Evolutionary conservation across 768 basidiomycete species (phyloP).

Genomic region (Tephrocybe sp.): DNA sequence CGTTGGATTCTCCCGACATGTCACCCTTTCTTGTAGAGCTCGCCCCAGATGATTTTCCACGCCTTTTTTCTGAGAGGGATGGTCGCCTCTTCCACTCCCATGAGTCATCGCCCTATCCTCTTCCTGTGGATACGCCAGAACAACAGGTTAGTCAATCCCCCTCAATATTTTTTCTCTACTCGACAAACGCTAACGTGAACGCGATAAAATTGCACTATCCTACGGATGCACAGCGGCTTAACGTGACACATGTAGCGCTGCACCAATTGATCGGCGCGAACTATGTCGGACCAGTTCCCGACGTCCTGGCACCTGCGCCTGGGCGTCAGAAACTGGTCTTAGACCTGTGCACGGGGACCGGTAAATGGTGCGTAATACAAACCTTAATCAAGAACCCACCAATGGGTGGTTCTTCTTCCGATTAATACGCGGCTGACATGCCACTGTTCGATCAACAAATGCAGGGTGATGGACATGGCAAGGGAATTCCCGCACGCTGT

Average conservation of each 20-base stretch:
- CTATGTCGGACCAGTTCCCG: constrained; percentile 59
- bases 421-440: constrained; percentile 6
- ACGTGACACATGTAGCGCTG: constrained; percentile 48
- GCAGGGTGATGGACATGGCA: constrained; percentile 78
- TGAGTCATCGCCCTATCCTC: constrained; percentile 60
- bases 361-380: constrained; percentile 56
- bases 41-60: constrained; percentile 51
- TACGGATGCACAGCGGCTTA: constrained; percentile 45
- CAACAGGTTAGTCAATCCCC: constrained; percentile 63
- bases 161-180: neutral
- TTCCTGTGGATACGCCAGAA: constrained; percentile 73
- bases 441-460: constrained; percentile 9
- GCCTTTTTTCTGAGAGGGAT: constrained; percentile 56
- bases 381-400: constrained; percentile 18
- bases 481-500: constrained; percentile 58
- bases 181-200: no score
- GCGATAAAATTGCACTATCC: neutral
- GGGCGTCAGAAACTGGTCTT: constrained; percentile 53
- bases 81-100: constrained; percentile 72
- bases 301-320: constrained; percentile 43
- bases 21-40: constrained; percentile 36
- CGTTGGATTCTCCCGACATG: constrained; percentile 8
- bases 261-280: constrained; percentile 52
- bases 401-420: constrained; percentile 5
- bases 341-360: constrained; percentile 78